Evolutionary conservation across 768 basidiomycete genomes (phyloP), one percentile per base, ranked within the genome.

Genomic region (Phanerochaete sordida): DNA sequence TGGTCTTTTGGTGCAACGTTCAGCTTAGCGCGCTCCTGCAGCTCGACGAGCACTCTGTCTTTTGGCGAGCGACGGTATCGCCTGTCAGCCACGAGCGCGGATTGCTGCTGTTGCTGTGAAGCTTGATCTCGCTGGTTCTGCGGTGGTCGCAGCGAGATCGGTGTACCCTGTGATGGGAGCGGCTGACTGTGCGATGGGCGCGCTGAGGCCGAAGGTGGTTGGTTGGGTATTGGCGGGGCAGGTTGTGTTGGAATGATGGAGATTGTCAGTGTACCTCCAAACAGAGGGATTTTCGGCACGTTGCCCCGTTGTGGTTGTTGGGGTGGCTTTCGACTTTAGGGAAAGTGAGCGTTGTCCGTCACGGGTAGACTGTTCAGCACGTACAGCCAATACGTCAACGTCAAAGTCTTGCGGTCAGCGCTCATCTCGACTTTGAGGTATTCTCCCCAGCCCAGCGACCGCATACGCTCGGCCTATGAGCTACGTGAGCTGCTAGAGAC

Each of bases 311-410:
- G 69, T 64, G 6, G 66, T 58, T 6, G 61, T 46, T 44, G 75
- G 13, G 74, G 64, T 50, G 75, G 70, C 47, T 77, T 74, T 21
- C 82, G 83, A 50, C 77, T 78, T 23, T 48, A 56, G 51, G 26
- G 27, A 37, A 66, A 47, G 61, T 59, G 24, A 35, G 31, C 46
- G 27, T 33, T 48, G 16, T 35, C 15, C n/a, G 2, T 8, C 23
- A 48, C 13, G 51, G 8, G 47, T 44, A 48, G 60, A 35, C 15
- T 31, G 23, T 3, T 70, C 74, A 51, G 19, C 8, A 56, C 62
- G 59, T 69, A 94, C 93, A 90, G 76, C 95, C 95, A 98, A 69
- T 98, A 98, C n/a, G 84, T 84, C 26, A 87, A 80, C 6, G 77
- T 81, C 63, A 97, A 75, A 1, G 79, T 80, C 71, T 88, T 88